Evolutionary conservation across 768 basidiomycete species (phyloP), one percentile per base, ranked within the genome.

Genomic region (Podaxis mareebaensis): DNA sequence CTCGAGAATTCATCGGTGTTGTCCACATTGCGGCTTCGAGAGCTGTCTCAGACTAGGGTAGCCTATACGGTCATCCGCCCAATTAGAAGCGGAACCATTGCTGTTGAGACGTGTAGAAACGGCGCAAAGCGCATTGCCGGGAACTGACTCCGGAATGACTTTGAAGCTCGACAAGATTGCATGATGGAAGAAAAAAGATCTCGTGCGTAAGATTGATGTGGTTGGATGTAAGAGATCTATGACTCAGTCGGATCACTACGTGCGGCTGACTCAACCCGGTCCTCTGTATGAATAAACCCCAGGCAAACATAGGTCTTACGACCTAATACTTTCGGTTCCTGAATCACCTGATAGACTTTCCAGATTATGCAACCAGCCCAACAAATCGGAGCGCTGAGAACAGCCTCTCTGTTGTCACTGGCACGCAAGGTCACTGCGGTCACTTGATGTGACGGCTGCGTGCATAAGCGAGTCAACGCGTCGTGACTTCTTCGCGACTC

Each of bases 381-480:
- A 33, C 13, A 3, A 42, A 42, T 42, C 40, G 40, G 40, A 42
- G 40, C 3, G 11, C 39, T 40, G 39, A 4, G 12, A 12, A 40
- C 39, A 40, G 20, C 15, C 15, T 17, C 36, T 8, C 26, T 7
- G 6, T 7, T 40, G 59, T 60, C 48, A 60, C 59, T 38, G 12
- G n/a, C 59, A 39, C 59, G 59, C 24, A 36, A 33, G n/a, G 46
- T 61, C 52, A 49, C 53, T 11, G 13, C 22, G n/a, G 44, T 36
- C 40, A 65, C 64, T 15, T 60, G 58, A 39, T 17, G 59, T 55
- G 53, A 65, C 53, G 39, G 22, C 26, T 57, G 57, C 28, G 58
- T 60, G 12, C 58, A 42, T 48, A 51, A 55, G 28, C 53, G 59
- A 54, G 64, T 55, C 58, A 60, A 44, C 42, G 48, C 40, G 58